phyloP scores from a whole-genome alignment of 208 protist genomes.

The Angomonas deanei region DNA sequence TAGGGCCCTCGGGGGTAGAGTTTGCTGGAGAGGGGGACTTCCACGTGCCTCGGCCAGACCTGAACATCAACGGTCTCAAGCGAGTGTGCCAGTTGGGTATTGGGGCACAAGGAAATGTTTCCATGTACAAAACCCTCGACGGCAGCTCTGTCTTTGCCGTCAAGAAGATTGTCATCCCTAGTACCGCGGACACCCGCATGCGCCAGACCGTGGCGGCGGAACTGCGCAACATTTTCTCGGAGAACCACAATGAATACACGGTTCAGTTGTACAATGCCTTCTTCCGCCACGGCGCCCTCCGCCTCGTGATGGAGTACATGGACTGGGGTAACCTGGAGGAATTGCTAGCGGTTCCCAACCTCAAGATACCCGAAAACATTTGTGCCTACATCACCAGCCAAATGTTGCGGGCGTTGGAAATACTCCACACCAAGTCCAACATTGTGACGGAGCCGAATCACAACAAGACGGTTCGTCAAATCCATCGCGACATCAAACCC shows the following conservation, averaged over 20 bases:
- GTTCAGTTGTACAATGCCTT: constrained; percentile 84
- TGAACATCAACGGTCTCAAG: constrained; percentile 56
- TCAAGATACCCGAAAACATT: constrained; percentile 39
- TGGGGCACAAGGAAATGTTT: constrained; percentile 72
- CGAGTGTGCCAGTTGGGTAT: constrained; percentile 47
- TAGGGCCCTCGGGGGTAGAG: constrained; percentile 57
- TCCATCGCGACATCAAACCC: constrained; percentile 87
- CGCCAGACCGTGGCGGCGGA: constrained; percentile 74
- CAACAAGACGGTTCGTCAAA: constrained; percentile 65
- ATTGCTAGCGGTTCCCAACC: constrained; percentile 39
- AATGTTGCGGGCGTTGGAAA: constrained; percentile 75
- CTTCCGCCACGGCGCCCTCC: constrained; percentile 57
- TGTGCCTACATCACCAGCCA: constrained; percentile 71
- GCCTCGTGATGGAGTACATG: constrained; percentile 88
- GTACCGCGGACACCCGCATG: constrained; percentile 43
- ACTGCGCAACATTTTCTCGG: constrained; percentile 77
- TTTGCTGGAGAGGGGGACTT: constrained; percentile 74
- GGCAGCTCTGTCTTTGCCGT: constrained; percentile 53
- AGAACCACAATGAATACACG: constrained; percentile 61
- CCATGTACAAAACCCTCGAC: constrained; percentile 54
- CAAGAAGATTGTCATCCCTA: constrained; percentile 71
- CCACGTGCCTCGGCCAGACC: constrained; percentile 56
- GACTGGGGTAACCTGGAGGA: constrained; percentile 85
- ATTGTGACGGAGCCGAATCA: constrained; percentile 75
- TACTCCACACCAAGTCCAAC: constrained; percentile 81